Base-by-base conservation (phyloP, 352 stramenopile genomes). In the Phytophthora crassamura region DNA sequence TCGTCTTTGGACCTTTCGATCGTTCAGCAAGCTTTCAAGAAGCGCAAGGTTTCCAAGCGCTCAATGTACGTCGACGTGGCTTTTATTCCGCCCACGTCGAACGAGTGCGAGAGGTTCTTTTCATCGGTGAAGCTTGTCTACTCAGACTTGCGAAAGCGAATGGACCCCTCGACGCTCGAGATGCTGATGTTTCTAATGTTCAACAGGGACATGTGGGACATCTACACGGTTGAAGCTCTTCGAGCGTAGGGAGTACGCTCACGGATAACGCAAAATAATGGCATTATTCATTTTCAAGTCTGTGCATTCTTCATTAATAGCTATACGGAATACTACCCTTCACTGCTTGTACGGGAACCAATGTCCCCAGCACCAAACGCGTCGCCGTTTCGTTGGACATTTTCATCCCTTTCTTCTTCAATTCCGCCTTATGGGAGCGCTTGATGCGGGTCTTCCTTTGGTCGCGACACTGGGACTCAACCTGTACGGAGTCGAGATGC, bases 161-260 rank as follows among this genome's bases (percentile, higher is more conserved):
- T 73, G 58, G 65, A 58, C 7, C 9, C 48, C 25, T 48, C 58
- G 4, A 73, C 65, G 15, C 40, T 73, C 0, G 59, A 69, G 25
- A 62, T 61, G 5, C 22, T 28, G 22, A 61, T 69, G 58, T 49
- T 53, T 2, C 20, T 61, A 11, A 41, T 59, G 51, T 39, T 40
- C 39, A 59, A 50, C 40, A 53, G 39, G 20, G 43, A 41, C 34
- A 64, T 64, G 20, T 64, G 45, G 42, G 56, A 64, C 25, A 46
- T 56, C 5, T 64, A 64, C 45, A 63, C 15, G 28, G 54, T 34
- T 46, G 42, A 55, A 52, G 16, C 54, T 5, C 16, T 54, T 14
- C 32, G 18, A 40, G 39, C 51, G 49, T 57, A 57, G 25, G 22
- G n/a, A 25, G 22, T 28, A 28, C 22, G 22, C 22, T 28, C 22